These are phyloP conservation scores for Candida adriatica DNA, from an alignment of 805 yeast genomes.

Conservation along the genomic window DNA sequence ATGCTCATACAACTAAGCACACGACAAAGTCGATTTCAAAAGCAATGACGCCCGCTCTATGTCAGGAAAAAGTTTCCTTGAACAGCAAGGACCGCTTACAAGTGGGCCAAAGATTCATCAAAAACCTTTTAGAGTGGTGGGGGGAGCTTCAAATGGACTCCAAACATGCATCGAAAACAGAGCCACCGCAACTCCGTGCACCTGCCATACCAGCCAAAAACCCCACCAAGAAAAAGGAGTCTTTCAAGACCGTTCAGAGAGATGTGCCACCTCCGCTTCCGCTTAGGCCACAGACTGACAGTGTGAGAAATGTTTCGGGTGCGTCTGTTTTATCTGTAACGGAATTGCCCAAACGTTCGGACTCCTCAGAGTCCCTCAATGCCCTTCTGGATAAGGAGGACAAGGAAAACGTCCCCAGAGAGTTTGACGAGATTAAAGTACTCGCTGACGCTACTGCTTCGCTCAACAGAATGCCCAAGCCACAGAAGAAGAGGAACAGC, in stretches of 20 bases:
- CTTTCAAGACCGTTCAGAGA: constrained; percentile 7
- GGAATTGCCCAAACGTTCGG: constrained; percentile 1
- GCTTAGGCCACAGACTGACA: constrained; percentile 1
- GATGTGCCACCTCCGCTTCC: constrained; percentile 9
- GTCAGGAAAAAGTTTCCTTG: constrained; percentile 41
- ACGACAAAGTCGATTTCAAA: constrained; percentile 20
- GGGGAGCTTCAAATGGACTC: constrained; percentile 3
- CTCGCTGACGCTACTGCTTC: constrained; percentile 20
- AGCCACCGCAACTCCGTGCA: constrained; percentile 9
- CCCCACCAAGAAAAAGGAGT: neutral
- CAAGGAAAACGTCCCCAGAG: constrained; percentile 2
- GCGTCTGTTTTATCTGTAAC: constrained; percentile 4
- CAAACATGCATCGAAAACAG: constrained; percentile 1
- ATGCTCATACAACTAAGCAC: constrained; percentile 36
- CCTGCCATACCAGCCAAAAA: constrained; percentile 5
- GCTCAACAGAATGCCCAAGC: constrained; percentile 14
- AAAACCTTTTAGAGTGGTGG: constrained; percentile 49
- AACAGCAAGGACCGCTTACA: constrained; percentile 39
- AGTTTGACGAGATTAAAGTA: constrained; percentile 8
- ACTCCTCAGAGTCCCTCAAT: constrained; percentile 2
- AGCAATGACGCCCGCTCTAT: constrained; percentile 37
- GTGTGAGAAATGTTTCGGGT: constrained; percentile 1
- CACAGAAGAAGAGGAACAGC: constrained; percentile 7
- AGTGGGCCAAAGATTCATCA: constrained; percentile 47
- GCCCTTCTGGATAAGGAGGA: constrained; percentile 1